A percentile compares a stretch with the other conserved stretches of the same genome.
These are phyloP conservation scores for Crucibulum laeve DNA, from an alignment of 768 basidiomycete genomes.

Conservation along the genomic window DNA sequence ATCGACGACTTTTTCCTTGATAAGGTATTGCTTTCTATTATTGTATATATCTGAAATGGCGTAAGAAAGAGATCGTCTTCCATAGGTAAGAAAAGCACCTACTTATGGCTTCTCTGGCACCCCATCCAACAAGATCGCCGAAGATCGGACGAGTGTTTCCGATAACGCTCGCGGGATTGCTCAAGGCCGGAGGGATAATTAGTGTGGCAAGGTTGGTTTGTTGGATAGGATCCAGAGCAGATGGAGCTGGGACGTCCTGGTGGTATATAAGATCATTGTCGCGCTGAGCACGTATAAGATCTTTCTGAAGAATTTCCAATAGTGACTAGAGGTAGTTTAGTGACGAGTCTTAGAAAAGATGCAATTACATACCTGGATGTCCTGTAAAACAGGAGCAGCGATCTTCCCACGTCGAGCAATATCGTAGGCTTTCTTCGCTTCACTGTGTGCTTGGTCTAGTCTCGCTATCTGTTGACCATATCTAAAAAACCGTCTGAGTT, in stretches of 20 bases:
- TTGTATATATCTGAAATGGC: conserved; percentile 72
- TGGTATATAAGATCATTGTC: conserved; percentile 98
- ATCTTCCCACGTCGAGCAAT: conserved; percentile 61
- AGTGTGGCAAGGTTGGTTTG: conserved; percentile 65
- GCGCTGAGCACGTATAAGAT: conserved; percentile 67
- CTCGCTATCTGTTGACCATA: conserved; percentile 88
- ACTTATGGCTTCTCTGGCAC: conserved; percentile 89
- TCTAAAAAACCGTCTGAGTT: conserved; percentile 32
- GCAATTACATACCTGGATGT: conserved; percentile 60
- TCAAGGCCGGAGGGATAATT: conserved; percentile 48
- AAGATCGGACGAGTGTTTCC: conserved; percentile 62
- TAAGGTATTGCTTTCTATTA: conserved; percentile 67
- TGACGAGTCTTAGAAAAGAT: background rate
- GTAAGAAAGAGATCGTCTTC: conserved; percentile 1
- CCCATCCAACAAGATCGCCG: conserved; percentile 75
- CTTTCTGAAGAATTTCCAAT: conserved; percentile 62
- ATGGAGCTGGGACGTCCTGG: conserved; percentile 71
- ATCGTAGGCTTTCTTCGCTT: conserved; percentile 70
- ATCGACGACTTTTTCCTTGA: conserved; percentile 64
- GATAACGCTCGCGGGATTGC: conserved; percentile 52
- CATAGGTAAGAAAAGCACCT: conserved; percentile 18
- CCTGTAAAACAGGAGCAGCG: conserved; percentile 61
- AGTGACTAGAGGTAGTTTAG: conserved; percentile 56
- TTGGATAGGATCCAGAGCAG: conserved; percentile 60
- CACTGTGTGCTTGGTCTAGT: conserved; percentile 58